Evolutionary conservation across 495 filamentous ascomycete species (phyloP).

Genomic region (Aspergillus egyptiacus): DNA sequence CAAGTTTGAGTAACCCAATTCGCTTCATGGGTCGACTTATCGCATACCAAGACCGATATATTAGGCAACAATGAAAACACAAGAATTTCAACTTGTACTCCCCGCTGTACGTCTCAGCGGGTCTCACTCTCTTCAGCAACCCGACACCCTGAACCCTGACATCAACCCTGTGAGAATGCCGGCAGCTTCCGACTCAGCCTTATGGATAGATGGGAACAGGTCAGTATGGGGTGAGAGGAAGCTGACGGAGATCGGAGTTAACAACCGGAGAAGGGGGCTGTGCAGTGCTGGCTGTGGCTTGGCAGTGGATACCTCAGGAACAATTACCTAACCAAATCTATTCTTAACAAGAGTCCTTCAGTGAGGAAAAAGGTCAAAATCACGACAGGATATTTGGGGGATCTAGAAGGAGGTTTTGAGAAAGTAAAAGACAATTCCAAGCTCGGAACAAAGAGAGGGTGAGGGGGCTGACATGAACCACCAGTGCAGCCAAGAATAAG

Average conservation of each 20-base stretch:
- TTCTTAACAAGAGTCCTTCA: no score
- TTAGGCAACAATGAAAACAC: conserved; percentile 10
- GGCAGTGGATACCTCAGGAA: conserved; percentile 10
- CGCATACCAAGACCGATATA: conserved; percentile 1
- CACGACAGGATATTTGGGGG: no score
- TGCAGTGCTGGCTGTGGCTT: conserved; percentile 12
- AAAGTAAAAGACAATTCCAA: no score
- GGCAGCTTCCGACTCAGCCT: conserved; percentile 9
- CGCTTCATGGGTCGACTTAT: conserved; percentile 2
- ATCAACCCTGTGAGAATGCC: not conserved
- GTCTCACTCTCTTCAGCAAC: not conserved
- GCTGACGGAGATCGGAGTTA: not conserved
- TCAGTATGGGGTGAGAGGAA: not conserved
- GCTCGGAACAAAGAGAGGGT: no score
- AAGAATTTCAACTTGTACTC: not conserved
- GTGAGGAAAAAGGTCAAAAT: no score
- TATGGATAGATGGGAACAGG: not conserved
- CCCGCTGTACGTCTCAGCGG: not conserved
- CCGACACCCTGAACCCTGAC: not conserved
- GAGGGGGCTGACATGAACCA: not conserved
- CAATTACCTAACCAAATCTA: not conserved
- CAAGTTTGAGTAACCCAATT: conserved; percentile 2
- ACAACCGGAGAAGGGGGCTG: not conserved
- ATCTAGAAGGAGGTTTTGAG: no score
- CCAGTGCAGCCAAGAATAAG: not conserved